Evolutionary conservation across 352 stramenopile species (phyloP), one percentile per base, ranked within the genome.

Genomic region (Phytophthora citrophthora): DNA sequence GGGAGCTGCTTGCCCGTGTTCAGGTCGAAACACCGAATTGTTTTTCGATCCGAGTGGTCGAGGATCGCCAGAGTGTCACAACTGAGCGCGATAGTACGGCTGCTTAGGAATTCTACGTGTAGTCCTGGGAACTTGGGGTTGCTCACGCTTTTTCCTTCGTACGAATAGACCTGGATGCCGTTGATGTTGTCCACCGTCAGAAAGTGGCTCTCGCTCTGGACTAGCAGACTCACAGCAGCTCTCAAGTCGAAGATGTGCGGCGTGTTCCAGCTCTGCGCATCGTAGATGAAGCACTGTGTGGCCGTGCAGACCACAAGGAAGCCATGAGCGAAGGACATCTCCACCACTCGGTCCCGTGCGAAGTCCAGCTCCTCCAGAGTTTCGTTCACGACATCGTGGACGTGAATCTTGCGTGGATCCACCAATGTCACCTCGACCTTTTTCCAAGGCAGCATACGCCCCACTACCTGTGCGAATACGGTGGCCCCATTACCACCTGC

Each of bases 271-370:
- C 96, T 98, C 59, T 88, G 64, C 26, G 85, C 83, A 40, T 85
- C 86, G 76, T 98, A 98, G 40, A 98, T 91, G 74, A 95, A 98
- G 64, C 90, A 96, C 64, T 98, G 90, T 36, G 89, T 98, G 16
- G 88, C 81, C 3, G 91, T 98, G 46, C 87, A 94, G 5, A 98
- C 95, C 51, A 98, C 81, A 12, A 98, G 74, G 52, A 98, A 93
- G 38, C 90, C 93, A 47, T 94, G 91, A 2, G 81, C 92, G 31
- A 98, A 88, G 12, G 88, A 89, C 83, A 98, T 97, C 29, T 98
- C 89, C 52, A 98, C 93, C 12, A 98, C 88, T 20, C 91, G 85
- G 53, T 97, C 88, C 7, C 91, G 83, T 8, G 84, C 80, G 70
- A 98, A 97, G 57, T 98, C 92, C 16, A 98, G 83, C 47, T 96